phyloP scores from a whole-genome alignment of 805 yeast species.

The Ogataea saltuana region DNA sequence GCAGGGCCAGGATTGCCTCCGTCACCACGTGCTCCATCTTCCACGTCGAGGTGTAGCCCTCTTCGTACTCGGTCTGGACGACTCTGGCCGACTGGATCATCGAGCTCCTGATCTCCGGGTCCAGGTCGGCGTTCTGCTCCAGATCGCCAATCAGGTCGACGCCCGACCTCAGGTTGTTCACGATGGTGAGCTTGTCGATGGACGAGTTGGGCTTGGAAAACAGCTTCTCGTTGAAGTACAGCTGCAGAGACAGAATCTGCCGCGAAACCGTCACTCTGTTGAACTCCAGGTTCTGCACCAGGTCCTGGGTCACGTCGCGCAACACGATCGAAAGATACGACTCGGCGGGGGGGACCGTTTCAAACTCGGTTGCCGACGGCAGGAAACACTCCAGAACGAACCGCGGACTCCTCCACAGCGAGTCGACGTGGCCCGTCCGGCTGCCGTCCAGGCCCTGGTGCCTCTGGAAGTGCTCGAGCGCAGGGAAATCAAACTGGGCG shows the following conservation, averaged over 20 bases:
- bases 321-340: constrained; percentile 60
- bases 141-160: constrained; percentile 38
- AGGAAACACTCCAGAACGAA: constrained; percentile 60
- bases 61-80: constrained; percentile 41
- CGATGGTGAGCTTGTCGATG: constrained; percentile 60
- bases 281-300: constrained; percentile 79
- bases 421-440: constrained; percentile 56
- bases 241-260: constrained; percentile 73
- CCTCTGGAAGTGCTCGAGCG: constrained; percentile 36
- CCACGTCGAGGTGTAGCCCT: constrained; percentile 62
- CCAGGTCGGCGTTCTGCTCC: constrained; percentile 30
- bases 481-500: constrained; percentile 33
- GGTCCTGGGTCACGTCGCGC: constrained; percentile 73
- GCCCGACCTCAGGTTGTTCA: constrained; percentile 40
- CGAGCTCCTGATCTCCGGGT: constrained; percentile 26
- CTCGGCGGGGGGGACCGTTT: constrained; percentile 61
- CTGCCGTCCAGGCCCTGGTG: constrained; percentile 34
- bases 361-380: constrained; percentile 52
- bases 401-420: constrained; percentile 68
- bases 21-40: constrained; percentile 89
- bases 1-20: constrained; percentile 75
- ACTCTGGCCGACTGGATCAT: constrained; percentile 38
- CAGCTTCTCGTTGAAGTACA: constrained; percentile 64
- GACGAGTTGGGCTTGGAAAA: constrained; percentile 77
- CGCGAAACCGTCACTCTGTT: constrained; percentile 85